Evolutionary conservation across 2,329 filamentous ascomycete species (phyloP), one percentile per base, ranked within the genome.

Genomic region (Alternaria gansuensis): DNA sequence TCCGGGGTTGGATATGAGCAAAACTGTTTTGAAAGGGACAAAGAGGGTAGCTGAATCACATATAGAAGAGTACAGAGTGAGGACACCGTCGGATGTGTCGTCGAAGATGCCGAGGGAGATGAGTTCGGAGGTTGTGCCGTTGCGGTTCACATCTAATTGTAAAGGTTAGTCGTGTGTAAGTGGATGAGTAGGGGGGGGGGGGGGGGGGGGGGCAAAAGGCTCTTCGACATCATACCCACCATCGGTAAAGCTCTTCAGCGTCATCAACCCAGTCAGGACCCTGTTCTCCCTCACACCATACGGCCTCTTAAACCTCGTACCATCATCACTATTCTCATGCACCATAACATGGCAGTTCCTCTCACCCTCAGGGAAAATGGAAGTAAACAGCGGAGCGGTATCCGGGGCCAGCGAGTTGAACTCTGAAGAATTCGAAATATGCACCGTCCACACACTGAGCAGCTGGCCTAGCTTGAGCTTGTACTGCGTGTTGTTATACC

Each of bases 311-410:
- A 80, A 82, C 54, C 81, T 75, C 8, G 64, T 71, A 14, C 79
- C 72, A 34, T 80, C 74, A 51, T 82, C 80, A 39, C 75, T 77
- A 28, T 81, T 81, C n/a, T 80, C 75, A 52, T 87, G 82, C 10
- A 87, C 71, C 71, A 82, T 82, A 49, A 88, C 75, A 58, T 86
- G 82, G 41, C 82, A 85, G 40, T 80, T 79, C 6, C 80, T 80
- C 54, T 85, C 81, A 7, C 84, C 80, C 39, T 85, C 84, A 0
- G 85, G 86, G 52, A 87, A 87, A 29, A 89, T 80, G n/a, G 82
- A 84, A 0, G 83, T 83, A 51, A 82, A 82, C 21, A 84, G 73
- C 2, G 81, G 79, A 51, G 84, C 84, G 39, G 73, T 78, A 0
- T 78, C 76, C 13, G 75, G 77, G 0, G 79, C 76, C 10, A 82